Base-by-base conservation (phyloP, 2,329 filamentous ascomycete genomes). In the Rutstroemia sp. region DNA sequence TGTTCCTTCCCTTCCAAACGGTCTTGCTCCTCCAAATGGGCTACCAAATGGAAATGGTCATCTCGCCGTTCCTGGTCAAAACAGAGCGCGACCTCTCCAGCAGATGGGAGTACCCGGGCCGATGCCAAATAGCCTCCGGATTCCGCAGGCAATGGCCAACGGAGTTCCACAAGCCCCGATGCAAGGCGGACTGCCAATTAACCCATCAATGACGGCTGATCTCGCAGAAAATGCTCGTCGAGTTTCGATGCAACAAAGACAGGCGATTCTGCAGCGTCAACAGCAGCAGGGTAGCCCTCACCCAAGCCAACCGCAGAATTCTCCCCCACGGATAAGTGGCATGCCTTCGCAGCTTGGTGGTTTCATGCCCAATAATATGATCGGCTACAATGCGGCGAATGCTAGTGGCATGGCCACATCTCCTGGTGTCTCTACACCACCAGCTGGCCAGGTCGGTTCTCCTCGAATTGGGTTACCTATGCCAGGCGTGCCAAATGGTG, bases 101-200 rank as follows among this genome's bases (percentile, higher is more conserved):
- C 65, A 66, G 57, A 67, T 68, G 64, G 62, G 61, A 30, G 62
- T 62, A 55, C 25, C 81, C 71, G 58, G 53, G 9, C 34, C 61
- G 25, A 66, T 69, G 59, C 63, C 62, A 8, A 69, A 67, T 44
- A 59, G 58, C 37, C 60, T 68, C 2, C 66, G 63, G 16, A 62
- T 65, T 46, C 64, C 67, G 46, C 81, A 74, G 2, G 77, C 82
- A 67, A 79, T 81, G 18, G 23, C 54, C 12, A 46, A 82, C 58
- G 80, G 80, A 47, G 77, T 88, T 23, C 82, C 85, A 39, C 86
- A 88, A 67, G 84, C 86, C 23, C 87, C 87, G 62, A 79, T 90
- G 74, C 85, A 87, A 64, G 59, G 58, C 53, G 79, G 86, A 54
- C 79, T 89, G 74, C 79, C 82, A 2, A 71, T 79, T 5, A 75